phyloP scores from a whole-genome alignment of 2,329 filamentous ascomycete species.

The Nemania diffusa region DNA sequence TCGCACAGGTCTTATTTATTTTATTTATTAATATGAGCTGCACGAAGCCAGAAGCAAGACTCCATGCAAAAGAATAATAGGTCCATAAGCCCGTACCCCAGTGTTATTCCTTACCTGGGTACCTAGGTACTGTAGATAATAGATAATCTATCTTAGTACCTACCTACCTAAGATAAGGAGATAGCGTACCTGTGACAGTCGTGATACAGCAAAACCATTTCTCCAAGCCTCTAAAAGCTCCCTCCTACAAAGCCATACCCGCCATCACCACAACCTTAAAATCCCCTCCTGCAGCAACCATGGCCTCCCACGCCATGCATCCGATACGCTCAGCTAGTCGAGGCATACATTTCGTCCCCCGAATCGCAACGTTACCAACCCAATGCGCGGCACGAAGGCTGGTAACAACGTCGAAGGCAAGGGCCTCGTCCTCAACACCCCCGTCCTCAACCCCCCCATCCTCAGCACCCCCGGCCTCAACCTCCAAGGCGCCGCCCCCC shows the following conservation, averaged over 20 bases:
- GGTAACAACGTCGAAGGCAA: conserved; percentile 35
- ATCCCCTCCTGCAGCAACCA: neutral
- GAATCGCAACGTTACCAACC: conserved; percentile 16
- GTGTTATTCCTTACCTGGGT: no score
- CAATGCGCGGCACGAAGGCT: conserved; percentile 23
- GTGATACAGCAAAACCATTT: conserved; percentile 1
- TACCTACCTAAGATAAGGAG: no score
- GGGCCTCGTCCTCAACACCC: conserved; percentile 21
- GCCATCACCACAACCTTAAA: conserved; percentile 20
- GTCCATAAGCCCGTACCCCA: neutral
- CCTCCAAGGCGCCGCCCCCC: conserved; percentile 7
- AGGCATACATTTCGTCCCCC: conserved; percentile 15
- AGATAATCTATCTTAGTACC: no score
- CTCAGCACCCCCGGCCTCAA: conserved; percentile 30
- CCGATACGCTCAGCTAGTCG: conserved; percentile 39
- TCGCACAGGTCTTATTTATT: neutral
- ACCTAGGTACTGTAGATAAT: no score
- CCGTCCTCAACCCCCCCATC: conserved; percentile 22
- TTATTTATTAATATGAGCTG: neutral
- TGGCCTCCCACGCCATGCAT: conserved; percentile 42
- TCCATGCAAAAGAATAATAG: neutral
- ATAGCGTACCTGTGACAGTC: no score
- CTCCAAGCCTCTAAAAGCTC: neutral
- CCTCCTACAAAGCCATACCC: neutral
- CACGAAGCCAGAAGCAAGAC: neutral